Percentiles rank a stretch among this genome's conserved stretches.
These are phyloP conservation scores for Pleurozium schreberi DNA, from an alignment of 225 moss, liverwort and hornwort species.

Conservation along the genomic window DNA sequence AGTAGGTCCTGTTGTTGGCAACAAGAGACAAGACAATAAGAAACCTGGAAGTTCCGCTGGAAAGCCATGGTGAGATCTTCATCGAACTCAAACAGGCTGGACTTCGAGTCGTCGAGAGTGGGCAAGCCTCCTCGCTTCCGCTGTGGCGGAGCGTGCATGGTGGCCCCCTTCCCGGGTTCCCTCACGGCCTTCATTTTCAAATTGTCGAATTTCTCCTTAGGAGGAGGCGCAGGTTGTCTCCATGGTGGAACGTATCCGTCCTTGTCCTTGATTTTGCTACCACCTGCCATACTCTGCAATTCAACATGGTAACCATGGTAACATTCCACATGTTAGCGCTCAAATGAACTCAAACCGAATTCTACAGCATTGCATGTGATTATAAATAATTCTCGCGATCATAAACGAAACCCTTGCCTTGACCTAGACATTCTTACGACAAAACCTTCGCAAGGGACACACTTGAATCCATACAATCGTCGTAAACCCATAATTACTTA, in stretches of 20 bases:
- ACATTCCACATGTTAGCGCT: neutral
- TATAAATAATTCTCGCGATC: neutral
- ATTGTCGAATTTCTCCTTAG: constrained; percentile 58
- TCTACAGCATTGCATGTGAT: neutral
- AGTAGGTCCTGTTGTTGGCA: neutral
- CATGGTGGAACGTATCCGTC: constrained; percentile 62
- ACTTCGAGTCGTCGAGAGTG: constrained; percentile 29
- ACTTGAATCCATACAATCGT: neutral
- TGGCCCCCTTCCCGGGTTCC: constrained; percentile 71
- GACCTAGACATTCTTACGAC: neutral
- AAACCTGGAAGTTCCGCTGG: constrained; percentile 74
- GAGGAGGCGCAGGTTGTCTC: constrained; percentile 79
- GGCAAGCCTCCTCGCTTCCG: constrained; percentile 44
- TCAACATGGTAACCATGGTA: neutral
- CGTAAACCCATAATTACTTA: neutral
- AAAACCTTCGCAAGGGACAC: neutral
- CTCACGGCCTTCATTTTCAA: constrained; percentile 71
- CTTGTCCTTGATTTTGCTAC: constrained; percentile 41
- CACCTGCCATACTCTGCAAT: constrained; percentile 26
- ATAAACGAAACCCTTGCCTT: neutral
- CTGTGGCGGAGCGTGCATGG: constrained; percentile 61
- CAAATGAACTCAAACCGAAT: neutral
- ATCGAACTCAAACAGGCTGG: constrained; percentile 81
- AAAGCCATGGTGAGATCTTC: constrained; percentile 80
- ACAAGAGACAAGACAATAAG: neutral